phyloP scores from a whole-genome alignment of 768 basidiomycete genomes.

The Auriculariales sp. region DNA sequence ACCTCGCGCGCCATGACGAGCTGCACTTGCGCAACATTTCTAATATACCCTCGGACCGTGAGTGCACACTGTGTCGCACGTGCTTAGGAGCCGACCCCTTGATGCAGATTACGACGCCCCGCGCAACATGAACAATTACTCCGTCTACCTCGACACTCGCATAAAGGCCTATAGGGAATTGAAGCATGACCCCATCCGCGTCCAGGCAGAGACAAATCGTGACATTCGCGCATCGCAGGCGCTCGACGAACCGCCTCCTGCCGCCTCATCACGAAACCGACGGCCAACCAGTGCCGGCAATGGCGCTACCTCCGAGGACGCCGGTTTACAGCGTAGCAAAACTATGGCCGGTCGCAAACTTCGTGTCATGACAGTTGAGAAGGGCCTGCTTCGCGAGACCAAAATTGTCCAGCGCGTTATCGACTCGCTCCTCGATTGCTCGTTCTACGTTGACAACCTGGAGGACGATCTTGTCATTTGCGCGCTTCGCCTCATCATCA shows the following conservation, averaged over 20 bases:
- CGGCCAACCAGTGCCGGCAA: constrained; percentile 14
- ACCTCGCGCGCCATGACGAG: constrained; percentile 72
- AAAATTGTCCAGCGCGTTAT: constrained; percentile 83
- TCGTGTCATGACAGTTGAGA: constrained; percentile 86
- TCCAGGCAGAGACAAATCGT: constrained; percentile 86
- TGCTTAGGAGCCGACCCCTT: not conserved
- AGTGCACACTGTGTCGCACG: constrained; percentile 8
- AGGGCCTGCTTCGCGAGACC: constrained; percentile 85
- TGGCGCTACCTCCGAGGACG: constrained; percentile 8
- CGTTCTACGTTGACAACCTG: constrained; percentile 87
- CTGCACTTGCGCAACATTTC: constrained; percentile 69
- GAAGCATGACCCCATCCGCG: constrained; percentile 86
- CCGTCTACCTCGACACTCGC: constrained; percentile 74
- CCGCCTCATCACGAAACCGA: constrained; percentile 19
- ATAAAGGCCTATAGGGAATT: constrained; percentile 81
- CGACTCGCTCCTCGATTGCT: constrained; percentile 73
- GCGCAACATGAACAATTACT: constrained; percentile 77
- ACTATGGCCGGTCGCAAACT: constrained; percentile 74
- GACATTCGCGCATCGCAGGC: constrained; percentile 56
- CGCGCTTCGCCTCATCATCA: constrained; percentile 85
- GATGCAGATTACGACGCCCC: constrained; percentile 67
- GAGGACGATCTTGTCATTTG: constrained; percentile 84
- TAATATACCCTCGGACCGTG: constrained; percentile 82
- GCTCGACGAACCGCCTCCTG: constrained; percentile 39
- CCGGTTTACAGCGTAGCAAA: constrained; percentile 37